Evolutionary conservation across 75 land plant species (phyloP), one percentile per base, ranked within the genome.

Genomic region (Ceratopteris richardii): DNA sequence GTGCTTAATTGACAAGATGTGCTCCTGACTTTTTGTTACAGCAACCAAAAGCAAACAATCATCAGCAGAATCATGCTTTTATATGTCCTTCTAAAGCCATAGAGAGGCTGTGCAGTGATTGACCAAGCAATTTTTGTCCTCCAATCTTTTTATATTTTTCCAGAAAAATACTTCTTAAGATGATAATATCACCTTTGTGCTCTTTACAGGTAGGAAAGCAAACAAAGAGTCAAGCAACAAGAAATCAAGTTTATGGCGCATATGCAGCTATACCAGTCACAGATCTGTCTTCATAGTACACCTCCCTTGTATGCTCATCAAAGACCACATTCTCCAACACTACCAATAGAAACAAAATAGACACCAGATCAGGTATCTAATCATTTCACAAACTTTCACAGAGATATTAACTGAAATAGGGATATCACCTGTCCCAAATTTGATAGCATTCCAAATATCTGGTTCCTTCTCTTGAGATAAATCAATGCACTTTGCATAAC

Each of bases 401-500:
- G 23, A 39, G 40, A 14, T 2, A n/a, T 4, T 14, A 14, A 46
- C n/a, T 7, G 3, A 1, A 26, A 1, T 52, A 23, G 16, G 23
- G 0, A 9, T 4, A 0, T 55, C 66, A 87, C 92, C 88, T 54
- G 97, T 82, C 24, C 98, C 98, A 79, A 93, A 93, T 65, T 93
- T 88, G 68, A 93, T 93, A 58, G 98, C 98, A 62, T 93, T 85
- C 77, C 75, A 93, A 37, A 93, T 93, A 56, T 93, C 98, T 19
- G 95, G 98, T 57, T 93, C 98, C 67, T 88, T 93, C 54, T 88
- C 98, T 44, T 60, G 30, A 0, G 90, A 78, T 0, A 93, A 77
- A 66, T 88, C 95, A 51, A 88, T 85, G 77, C 95, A 88, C 67
- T 93, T 93, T 18, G 98, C 98, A 64, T 93, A 93, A 54, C 98